phyloP scores from a whole-genome alignment of 352 stramenopile genomes.

The Elongisporangium senticosum region DNA sequence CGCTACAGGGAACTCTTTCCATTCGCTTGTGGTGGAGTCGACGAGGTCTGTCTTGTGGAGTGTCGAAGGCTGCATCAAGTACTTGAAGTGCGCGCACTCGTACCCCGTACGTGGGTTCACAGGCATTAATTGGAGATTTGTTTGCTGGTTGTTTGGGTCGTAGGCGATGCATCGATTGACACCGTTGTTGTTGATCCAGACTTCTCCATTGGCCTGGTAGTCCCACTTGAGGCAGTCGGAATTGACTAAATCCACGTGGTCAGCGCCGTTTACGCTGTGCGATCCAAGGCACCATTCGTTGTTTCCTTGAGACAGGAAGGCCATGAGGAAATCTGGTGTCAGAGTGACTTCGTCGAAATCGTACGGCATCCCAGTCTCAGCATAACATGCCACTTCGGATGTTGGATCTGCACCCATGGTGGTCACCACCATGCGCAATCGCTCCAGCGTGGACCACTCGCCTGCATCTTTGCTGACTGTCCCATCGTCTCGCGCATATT shows the following conservation, averaged over 20 bases:
- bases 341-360: background rate
- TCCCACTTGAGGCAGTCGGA: background rate
- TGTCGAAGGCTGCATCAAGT: background rate
- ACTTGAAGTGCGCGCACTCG: background rate
- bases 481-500: too few relatives aligned
- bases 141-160: too few relatives aligned
- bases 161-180: background rate
- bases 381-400: background rate
- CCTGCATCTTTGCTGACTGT: too few relatives aligned
- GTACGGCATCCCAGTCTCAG: background rate
- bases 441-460: background rate
- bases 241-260: background rate
- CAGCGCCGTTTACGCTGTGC: background rate
- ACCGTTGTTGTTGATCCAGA: background rate
- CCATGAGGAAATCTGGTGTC: background rate
- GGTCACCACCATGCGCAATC: background rate
- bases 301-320: background rate
- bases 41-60: background rate
- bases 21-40: background rate
- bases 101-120: background rate
- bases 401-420: background rate
- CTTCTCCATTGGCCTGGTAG: background rate
- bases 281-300: background rate
- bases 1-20: background rate
- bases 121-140: too few relatives aligned